Percentiles rank a stretch among this genome's conserved stretches.
phyloP scores from a whole-genome alignment of 2,329 filamentous ascomycete genomes.

The Aspergillus tubingensis region DNA sequence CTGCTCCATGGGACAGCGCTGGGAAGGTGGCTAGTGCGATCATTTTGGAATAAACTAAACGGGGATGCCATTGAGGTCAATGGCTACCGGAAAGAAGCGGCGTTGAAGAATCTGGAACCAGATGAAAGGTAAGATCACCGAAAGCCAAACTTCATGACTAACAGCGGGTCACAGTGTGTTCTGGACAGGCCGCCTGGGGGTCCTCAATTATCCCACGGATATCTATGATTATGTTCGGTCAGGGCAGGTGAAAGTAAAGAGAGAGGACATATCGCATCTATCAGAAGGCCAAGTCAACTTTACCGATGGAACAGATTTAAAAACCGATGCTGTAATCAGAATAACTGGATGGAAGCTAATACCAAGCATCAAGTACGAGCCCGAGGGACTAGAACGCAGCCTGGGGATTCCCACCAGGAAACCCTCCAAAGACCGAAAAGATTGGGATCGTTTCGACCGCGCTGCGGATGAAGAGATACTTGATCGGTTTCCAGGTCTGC shows the following conservation, averaged over 20 bases:
- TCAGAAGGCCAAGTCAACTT: slow-evolving; percentile 7
- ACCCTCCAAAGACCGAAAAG: not conserved
- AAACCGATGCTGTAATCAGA: slow-evolving; percentile 9
- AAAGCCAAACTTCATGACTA: not conserved
- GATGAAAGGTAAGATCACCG: not conserved
- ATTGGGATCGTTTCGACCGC: slow-evolving; percentile 3
- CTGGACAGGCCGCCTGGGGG: slow-evolving; percentile 11
- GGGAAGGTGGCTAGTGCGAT: slow-evolving; percentile 3
- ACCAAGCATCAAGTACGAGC: slow-evolving; percentile 2
- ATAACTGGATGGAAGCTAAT: slow-evolving; percentile 11
- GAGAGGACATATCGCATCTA: slow-evolving; percentile 9
- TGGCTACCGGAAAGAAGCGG: slow-evolving; percentile 5
- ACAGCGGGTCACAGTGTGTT: not conserved
- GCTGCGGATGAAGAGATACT: slow-evolving; percentile 6
- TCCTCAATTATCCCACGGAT: slow-evolving; percentile 12
- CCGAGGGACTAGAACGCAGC: not conserved
- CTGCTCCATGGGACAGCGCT: slow-evolving; percentile 1
- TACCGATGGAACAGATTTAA: not conserved
- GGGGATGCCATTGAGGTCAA: slow-evolving; percentile 2
- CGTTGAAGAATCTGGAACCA: slow-evolving; percentile 4
- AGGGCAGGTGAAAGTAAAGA: slow-evolving; percentile 8
- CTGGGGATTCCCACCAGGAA: slow-evolving; percentile 1
- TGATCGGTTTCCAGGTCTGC: slow-evolving; percentile 6
- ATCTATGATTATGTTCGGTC: slow-evolving; percentile 10
- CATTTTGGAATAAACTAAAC: slow-evolving; percentile 5